phyloP scores from a whole-genome alignment of 495 filamentous ascomycete species.

The Aspergillus saccharolyticus region DNA sequence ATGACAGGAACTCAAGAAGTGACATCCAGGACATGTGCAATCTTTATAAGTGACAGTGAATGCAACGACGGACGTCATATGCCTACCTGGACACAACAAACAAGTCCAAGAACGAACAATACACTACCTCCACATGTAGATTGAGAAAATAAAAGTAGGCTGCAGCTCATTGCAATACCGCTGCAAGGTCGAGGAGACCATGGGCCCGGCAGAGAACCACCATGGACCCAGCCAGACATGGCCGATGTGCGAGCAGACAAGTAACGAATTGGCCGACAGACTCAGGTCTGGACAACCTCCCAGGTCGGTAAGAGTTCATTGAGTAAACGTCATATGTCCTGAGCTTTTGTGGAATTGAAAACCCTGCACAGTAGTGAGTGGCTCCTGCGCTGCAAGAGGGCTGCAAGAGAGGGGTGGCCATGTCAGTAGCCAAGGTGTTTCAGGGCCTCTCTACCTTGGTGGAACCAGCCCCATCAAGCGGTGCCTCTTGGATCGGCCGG shows the following conservation, averaged over 20 bases:
- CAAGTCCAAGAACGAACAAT: background rate
- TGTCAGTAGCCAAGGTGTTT: conserved; percentile 8
- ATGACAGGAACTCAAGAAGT: conserved; percentile 50
- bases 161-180: conserved; percentile 10
- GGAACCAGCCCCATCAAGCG: conserved; percentile 15
- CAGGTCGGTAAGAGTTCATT: conserved; percentile 4
- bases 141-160: conserved; percentile 15
- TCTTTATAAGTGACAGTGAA: conserved; percentile 23
- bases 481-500: conserved; percentile 11
- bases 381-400: conserved; percentile 3
- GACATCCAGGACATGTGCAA: conserved; percentile 55
- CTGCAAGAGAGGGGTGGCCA: background rate
- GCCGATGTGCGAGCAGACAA: conserved; percentile 8
- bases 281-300: conserved; percentile 14
- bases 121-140: conserved; percentile 8
- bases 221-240: conserved; percentile 7
- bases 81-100: conserved; percentile 2
- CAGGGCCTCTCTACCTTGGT: conserved; percentile 17
- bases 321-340: conserved; percentile 17
- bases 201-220: conserved; percentile 7
- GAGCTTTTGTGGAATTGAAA: conserved; percentile 12
- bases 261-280: conserved; percentile 12
- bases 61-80: conserved; percentile 12
- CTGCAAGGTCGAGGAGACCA: conserved; percentile 9
- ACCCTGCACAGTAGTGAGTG: conserved; percentile 4